Conservation (phyloP, 2,329 filamentous ascomycete genomes). For the Dendrostoma leiphaemia region DNA sequence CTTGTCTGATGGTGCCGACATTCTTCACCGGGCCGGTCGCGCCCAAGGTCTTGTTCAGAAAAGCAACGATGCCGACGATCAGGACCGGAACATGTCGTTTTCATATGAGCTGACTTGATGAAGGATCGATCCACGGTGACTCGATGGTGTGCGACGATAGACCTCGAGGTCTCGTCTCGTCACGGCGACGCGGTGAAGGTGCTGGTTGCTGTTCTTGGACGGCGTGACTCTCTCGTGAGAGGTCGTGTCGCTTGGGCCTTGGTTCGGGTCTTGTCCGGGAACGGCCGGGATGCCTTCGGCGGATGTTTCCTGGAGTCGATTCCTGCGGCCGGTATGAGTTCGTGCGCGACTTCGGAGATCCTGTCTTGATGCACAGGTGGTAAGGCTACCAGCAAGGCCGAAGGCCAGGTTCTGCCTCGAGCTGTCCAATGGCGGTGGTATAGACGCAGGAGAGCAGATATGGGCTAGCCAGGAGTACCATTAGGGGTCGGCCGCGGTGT, state of each 20-base stretch:
- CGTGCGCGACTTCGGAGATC: constrained; percentile 3
- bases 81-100: constrained; percentile 29
- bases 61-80: constrained; percentile 24
- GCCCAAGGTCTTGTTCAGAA: constrained; percentile 13
- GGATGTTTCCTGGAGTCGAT: neutral
- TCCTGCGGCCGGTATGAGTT: neutral
- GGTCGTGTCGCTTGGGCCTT: neutral
- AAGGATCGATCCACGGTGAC: neutral
- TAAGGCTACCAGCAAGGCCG: neutral
- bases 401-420: neutral
- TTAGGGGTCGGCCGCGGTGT: neutral
- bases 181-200: neutral
- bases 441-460: constrained; percentile 10
- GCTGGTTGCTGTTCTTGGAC: neutral
- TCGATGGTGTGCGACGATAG: neutral
- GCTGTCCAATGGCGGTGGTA: neutral
- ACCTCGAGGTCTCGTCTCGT: constrained; percentile 1
- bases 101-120: constrained; percentile 23
- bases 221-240: neutral
- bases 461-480: constrained; percentile 6
- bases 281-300: neutral
- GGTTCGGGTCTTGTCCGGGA: neutral
- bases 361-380: constrained; percentile 5
- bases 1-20: constrained; percentile 26
- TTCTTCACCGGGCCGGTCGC: constrained; percentile 22